Percentiles rank a stretch among this genome's conserved stretches.
Evolutionary conservation across 2,329 filamentous ascomycete genomes (phyloP).

Genomic region (Aspergillus intermedius): DNA sequence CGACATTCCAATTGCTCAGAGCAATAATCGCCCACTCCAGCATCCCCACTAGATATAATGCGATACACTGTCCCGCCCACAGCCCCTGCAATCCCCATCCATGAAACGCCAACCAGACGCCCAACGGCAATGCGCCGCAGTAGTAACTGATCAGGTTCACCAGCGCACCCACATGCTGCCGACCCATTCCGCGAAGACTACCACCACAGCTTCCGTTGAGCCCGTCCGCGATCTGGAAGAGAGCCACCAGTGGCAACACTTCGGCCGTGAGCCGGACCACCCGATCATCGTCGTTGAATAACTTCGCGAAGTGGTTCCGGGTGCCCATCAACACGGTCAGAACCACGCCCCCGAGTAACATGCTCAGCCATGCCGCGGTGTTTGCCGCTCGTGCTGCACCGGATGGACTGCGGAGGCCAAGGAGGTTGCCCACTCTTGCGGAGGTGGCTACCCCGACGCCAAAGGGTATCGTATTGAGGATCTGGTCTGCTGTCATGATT

Average conservation of each 20-base stretch:
- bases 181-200: conserved; percentile 72
- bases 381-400: conserved; percentile 69
- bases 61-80: conserved; percentile 78
- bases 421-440: conserved; percentile 69
- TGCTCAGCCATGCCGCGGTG: conserved; percentile 65
- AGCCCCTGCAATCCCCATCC: conserved; percentile 75
- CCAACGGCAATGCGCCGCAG: conserved; percentile 69
- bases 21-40: conserved; percentile 76
- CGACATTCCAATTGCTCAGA: conserved; percentile 67
- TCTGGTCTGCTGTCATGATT: conserved; percentile 83
- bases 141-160: conserved; percentile 84
- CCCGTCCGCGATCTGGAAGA: conserved; percentile 87
- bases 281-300: conserved; percentile 72
- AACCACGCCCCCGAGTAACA: conserved; percentile 61
- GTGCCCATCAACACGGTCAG: conserved; percentile 63
- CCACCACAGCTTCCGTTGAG: conserved; percentile 81
- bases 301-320: conserved; percentile 64
- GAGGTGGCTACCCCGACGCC: conserved; percentile 78
- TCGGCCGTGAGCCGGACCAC: conserved; percentile 69
- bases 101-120: conserved; percentile 78
- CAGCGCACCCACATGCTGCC: conserved; percentile 74
- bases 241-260: conserved; percentile 77
- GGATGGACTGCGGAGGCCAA: conserved; percentile 60
- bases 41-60: conserved; percentile 70
- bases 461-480: conserved; percentile 80